These are phyloP conservation scores for Emydomyces testavorans DNA, from an alignment of 2,329 filamentous ascomycete species.

Conservation along the genomic window DNA sequence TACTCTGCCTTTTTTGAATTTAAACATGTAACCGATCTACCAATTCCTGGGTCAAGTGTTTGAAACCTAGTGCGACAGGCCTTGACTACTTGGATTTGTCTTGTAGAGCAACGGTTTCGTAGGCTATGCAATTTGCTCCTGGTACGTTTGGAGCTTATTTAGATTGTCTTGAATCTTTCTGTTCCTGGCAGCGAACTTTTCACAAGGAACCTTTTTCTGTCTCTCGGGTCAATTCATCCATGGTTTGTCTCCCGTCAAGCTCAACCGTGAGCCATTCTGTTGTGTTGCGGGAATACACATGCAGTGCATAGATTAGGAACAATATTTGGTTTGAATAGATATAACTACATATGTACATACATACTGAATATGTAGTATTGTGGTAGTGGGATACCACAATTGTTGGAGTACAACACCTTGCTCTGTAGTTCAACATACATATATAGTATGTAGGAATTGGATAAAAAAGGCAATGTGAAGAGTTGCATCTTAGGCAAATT, in stretches of 20 bases:
- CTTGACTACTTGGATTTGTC: background rate
- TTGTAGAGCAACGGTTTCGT: no score
- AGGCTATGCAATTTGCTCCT: no score
- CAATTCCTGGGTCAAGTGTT: background rate
- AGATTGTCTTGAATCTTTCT: background rate
- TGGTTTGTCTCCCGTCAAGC: conserved; percentile 1
- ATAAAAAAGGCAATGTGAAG: no score
- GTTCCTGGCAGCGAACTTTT: background rate
- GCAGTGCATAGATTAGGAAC: background rate
- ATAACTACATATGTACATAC: no score
- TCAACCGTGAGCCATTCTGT: background rate
- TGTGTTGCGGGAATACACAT: background rate
- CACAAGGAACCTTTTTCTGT: no score
- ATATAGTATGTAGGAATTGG: no score
- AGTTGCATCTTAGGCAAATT: no score
- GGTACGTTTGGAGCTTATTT: background rate
- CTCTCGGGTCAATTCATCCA: background rate
- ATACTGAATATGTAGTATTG: no score
- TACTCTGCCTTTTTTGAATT: background rate
- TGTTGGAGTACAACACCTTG: no score
- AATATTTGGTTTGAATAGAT: no score
- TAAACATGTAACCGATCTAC: background rate
- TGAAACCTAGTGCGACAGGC: background rate
- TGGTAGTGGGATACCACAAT: no score
- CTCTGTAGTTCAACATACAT: no score